These are phyloP conservation scores for Malus hybrid DNA, from an alignment of 331 rosid species.

Conservation along the genomic window DNA sequence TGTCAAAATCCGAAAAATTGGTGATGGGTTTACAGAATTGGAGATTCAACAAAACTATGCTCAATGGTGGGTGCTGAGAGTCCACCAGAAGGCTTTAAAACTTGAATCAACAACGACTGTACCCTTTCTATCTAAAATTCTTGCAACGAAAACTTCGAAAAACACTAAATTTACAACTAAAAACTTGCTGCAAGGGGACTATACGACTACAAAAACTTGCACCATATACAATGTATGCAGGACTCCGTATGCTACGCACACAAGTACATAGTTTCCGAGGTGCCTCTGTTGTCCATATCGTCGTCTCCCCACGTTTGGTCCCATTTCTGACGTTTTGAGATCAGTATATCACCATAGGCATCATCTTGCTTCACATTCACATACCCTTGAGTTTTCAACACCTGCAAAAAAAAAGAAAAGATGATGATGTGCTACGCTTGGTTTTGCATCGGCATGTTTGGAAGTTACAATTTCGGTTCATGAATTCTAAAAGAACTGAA, in stretches of 20 bases:
- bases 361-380: constrained; percentile 59
- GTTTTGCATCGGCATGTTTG: constrained; percentile 4
- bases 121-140: not conserved
- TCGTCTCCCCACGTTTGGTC: constrained; percentile 34
- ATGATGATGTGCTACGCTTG: no score
- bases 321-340: constrained; percentile 42
- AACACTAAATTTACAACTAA: not conserved
- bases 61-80: no score
- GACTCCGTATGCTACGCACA: not conserved
- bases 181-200: no score
- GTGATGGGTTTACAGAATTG: not conserved
- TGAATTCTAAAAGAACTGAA: not conserved
- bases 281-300: not conserved
- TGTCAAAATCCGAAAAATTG: not conserved
- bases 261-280: not conserved
- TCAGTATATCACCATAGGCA: constrained; percentile 52
- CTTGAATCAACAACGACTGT: not conserved
- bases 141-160: not conserved
- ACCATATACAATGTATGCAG: not conserved
- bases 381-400: constrained; percentile 51
- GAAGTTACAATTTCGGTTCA: not conserved
- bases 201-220: no score
- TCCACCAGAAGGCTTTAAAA: not conserved
- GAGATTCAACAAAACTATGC: not conserved
- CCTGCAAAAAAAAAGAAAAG: constrained; percentile 37